Conservation (phyloP, 2,329 filamentous ascomycete species). For the Conoideocrella luteorostrata region DNA sequence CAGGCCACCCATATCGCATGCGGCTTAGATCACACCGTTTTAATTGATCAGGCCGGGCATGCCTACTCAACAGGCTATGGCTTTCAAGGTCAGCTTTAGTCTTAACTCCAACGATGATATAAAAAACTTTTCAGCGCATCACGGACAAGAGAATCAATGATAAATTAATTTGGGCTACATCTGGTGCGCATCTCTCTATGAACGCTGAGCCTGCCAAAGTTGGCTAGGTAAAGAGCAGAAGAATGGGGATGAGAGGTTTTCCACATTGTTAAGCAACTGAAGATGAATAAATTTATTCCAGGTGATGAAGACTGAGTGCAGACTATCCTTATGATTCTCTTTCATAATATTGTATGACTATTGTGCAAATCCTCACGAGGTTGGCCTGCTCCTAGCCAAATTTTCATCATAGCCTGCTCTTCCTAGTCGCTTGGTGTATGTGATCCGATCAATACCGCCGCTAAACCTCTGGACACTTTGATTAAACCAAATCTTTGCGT, state of each 20-base stretch:
- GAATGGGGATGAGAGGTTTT: too few relatives aligned
- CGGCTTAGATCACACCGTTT: conserved; percentile 62
- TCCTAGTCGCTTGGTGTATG: conserved; percentile 8
- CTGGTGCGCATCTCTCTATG: conserved; percentile 68
- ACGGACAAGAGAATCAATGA: conserved; percentile 71
- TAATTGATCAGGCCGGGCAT: conserved; percentile 55
- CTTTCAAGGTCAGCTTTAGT: conserved; percentile 64
- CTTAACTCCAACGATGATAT: conserved; percentile 66
- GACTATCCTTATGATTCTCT: too few relatives aligned
- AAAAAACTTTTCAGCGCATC: conserved; percentile 61
- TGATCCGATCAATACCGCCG: conserved; percentile 4
- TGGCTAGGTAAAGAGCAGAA: too few relatives aligned
- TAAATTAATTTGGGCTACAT: conserved; percentile 63
- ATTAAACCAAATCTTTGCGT: conserved; percentile 5
- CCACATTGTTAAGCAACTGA: too few relatives aligned
- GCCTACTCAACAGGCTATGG: conserved; percentile 69
- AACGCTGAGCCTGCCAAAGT: conserved; percentile 39
- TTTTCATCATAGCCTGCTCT: conserved; percentile 6
- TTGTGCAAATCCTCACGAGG: too few relatives aligned
- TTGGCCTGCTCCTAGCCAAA: conserved; percentile 1
- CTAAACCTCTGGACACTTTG: conserved; percentile 1
- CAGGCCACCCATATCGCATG: conserved; percentile 42
- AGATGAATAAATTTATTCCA: too few relatives aligned
- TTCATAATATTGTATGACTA: too few relatives aligned
- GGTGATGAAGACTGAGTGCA: too few relatives aligned